These are phyloP conservation scores for Aurinia saxatilis DNA, from an alignment of 345 rosid genomes.

Conservation along the genomic window DNA sequence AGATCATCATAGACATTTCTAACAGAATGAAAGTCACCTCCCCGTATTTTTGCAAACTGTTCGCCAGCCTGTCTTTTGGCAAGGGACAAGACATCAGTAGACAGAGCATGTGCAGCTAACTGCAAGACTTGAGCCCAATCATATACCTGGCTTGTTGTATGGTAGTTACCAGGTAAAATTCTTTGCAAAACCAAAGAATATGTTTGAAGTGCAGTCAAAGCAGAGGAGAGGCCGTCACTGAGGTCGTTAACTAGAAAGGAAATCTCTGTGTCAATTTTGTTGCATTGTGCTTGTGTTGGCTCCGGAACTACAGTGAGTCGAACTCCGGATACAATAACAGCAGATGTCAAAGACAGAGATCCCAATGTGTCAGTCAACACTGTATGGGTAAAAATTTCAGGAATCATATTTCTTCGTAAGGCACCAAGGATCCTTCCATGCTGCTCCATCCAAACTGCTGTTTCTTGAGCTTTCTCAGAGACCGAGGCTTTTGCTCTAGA, in stretches of 20 bases:
- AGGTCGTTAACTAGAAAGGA: conserved; percentile 57
- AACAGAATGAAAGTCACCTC: conserved; percentile 44
- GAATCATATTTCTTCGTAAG: conserved; percentile 56
- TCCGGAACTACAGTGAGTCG: conserved; percentile 89
- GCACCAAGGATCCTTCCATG: conserved; percentile 81
- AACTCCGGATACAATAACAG: conserved; percentile 71
- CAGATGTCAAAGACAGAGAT: conserved; percentile 68
- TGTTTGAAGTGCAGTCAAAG: conserved; percentile 49
- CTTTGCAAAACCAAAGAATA: conserved; percentile 77
- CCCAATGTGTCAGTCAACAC: conserved; percentile 41
- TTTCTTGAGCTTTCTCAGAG: conserved; percentile 80
- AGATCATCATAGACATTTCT: conserved; percentile 49
- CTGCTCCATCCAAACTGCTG: conserved; percentile 76
- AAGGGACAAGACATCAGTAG: conserved; percentile 58
- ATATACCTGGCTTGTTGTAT: conserved; percentile 59
- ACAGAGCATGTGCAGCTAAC: conserved; percentile 58
- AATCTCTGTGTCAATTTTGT: conserved; percentile 73
- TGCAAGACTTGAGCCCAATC: conserved; percentile 82
- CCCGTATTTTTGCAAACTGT: conserved; percentile 43
- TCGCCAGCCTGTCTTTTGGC: conserved; percentile 76
- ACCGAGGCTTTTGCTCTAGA: conserved; percentile 65
- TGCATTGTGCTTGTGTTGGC: conserved; percentile 84
- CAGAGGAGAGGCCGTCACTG: conserved; percentile 63
- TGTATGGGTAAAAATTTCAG: conserved; percentile 47
- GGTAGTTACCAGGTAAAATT: conserved; percentile 74